phyloP scores from a whole-genome alignment of 495 filamentous ascomycete genomes.

The Penicillium alfredii region DNA sequence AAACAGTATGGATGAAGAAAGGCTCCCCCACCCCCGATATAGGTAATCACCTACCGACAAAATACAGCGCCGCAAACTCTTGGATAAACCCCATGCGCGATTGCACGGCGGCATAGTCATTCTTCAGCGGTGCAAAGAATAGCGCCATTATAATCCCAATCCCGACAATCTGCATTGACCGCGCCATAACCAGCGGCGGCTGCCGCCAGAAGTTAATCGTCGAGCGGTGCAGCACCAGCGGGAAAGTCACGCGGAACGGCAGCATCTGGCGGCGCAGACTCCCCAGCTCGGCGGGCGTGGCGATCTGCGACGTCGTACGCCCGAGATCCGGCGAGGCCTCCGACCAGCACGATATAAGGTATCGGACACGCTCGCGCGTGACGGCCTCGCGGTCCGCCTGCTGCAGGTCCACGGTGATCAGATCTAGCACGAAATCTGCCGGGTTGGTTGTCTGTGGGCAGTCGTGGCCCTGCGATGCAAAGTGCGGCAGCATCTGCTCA shows the following conservation, averaged over 20 bases:
- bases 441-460: constrained; percentile 66
- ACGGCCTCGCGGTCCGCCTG: constrained; percentile 50
- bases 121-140: constrained; percentile 65
- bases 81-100: constrained; percentile 67
- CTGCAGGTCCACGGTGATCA: constrained; percentile 69
- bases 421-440: constrained; percentile 68
- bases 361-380: constrained; percentile 52
- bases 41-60: constrained; percentile 57
- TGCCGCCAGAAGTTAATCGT: constrained; percentile 62
- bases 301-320: constrained; percentile 35
- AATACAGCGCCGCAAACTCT: constrained; percentile 64
- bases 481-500: constrained; percentile 59
- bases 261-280: constrained; percentile 55
- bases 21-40: no score
- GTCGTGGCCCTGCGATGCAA: constrained; percentile 49
- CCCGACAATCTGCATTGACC: constrained; percentile 62
- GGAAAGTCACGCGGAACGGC: constrained; percentile 56
- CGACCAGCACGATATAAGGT: constrained; percentile 45
- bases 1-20: no score
- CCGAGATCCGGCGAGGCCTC: constrained; percentile 17
- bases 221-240: constrained; percentile 56
- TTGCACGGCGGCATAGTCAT: constrained; percentile 61
- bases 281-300: constrained; percentile 65
- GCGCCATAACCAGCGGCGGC: constrained; percentile 55
- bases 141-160: constrained; percentile 59